Evolutionary conservation across 768 basidiomycete genomes (phyloP), one percentile per base, ranked within the genome.

Genomic region (Mycena crocata): DNA sequence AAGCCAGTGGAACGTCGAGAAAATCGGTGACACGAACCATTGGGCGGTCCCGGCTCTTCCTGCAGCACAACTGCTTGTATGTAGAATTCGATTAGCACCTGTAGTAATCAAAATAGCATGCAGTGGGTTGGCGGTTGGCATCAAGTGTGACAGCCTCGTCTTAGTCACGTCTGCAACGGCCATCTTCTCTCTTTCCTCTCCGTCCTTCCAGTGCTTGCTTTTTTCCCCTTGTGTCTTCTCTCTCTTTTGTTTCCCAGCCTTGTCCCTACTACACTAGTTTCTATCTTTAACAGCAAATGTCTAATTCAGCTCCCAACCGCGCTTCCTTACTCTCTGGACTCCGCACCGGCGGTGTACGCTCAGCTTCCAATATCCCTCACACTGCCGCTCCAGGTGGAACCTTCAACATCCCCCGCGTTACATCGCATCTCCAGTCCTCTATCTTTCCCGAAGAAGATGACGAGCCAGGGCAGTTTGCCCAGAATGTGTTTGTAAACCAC

Each of bases 311-410:
- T 60, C 84, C 73, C 78, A 81, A 82, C 71, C 92, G 94, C 73
- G 93, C 94, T 56, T 92, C 92, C 66, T 92, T 95, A 73, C 93
- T 95, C 79, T 85, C 91, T 67, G 93, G 93, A 73, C 93, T 95
- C 74, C 92, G 94, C 77, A 95, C 94, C 57, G 94, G 94, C 77
- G 94, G 94, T 57, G 94, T 95, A 65, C 92, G 94, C 73, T 90
- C 94, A 24, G 72, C 85, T 66, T 77, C 78, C 68, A 78, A 79
- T 59, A 79, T 87, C 32, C 91, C 92, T 44, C 89, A 92, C 78
- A 90, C 91, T 46, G 90, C 92, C 55, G 88, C 89, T 32, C 88
- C 90, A 23, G 60, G 59, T 30, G 69, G 28, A 64, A 79, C 88
- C 48, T 93, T 93, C 84, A 88, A 87, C 75, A 73, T 92, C 59